Conservation (phyloP, 202 grass and related monocot species). For the Alloteropsis angusta region DNA sequence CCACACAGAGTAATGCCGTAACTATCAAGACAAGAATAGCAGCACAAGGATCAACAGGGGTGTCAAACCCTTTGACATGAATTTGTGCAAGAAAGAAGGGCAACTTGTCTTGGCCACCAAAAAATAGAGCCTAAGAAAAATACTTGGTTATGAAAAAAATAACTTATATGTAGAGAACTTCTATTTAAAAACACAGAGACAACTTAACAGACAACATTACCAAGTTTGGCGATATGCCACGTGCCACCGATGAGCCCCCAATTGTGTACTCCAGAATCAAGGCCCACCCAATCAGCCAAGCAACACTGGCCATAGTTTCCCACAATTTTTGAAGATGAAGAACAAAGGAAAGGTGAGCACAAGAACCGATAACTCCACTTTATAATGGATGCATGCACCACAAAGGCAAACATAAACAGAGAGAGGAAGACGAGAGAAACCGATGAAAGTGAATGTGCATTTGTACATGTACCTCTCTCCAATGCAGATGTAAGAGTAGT, state of each 20-base stretch:
- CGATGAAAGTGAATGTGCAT: not conserved
- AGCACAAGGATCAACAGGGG: constrained; percentile 77
- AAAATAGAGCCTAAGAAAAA: constrained; percentile 58
- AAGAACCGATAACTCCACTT: not conserved
- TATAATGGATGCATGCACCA: not conserved
- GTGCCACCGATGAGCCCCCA: constrained; percentile 71
- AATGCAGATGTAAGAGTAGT: constrained; percentile 92
- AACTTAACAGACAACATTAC: constrained; percentile 32
- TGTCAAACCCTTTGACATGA: constrained; percentile 51
- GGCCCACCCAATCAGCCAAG: constrained; percentile 95
- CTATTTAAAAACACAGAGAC: not conserved
- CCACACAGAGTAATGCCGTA: constrained; percentile 67
- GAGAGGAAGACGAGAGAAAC: not conserved
- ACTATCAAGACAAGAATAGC: constrained; percentile 80
- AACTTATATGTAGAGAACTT: not conserved
- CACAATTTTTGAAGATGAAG: constrained; percentile 23
- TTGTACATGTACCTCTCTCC: constrained; percentile 60
- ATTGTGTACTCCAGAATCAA: constrained; percentile 88
- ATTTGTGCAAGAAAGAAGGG: constrained; percentile 64
- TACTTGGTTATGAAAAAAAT: not conserved
- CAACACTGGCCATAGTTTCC: constrained; percentile 47
- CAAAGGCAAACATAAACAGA: not conserved
- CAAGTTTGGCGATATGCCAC: constrained; percentile 83
- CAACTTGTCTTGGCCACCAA: constrained; percentile 73
- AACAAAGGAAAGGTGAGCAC: not conserved